These are phyloP conservation scores for Penicillium lividum DNA, from an alignment of 495 filamentous ascomycete genomes.

Conservation along the genomic window DNA sequence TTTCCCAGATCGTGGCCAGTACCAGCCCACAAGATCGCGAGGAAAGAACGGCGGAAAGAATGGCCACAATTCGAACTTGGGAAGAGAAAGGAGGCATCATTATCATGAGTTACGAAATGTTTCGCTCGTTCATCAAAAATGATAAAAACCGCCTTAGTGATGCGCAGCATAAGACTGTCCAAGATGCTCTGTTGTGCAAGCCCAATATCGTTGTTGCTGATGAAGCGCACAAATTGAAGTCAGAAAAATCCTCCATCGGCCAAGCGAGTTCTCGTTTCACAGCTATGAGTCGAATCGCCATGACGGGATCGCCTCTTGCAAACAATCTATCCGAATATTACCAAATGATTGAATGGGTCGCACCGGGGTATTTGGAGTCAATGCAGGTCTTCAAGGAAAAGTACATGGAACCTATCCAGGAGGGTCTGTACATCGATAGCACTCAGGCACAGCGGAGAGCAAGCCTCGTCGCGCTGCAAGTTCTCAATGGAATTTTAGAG, in stretches of 20 bases:
- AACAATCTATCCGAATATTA: constrained; percentile 85
- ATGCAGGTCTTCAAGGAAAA: constrained; percentile 62
- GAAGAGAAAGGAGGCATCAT: constrained; percentile 66
- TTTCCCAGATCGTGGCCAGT: constrained; percentile 21
- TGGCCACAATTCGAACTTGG: constrained; percentile 57
- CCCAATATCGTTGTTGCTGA: constrained; percentile 83
- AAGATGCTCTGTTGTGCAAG: constrained; percentile 51
- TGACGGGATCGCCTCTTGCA: constrained; percentile 84
- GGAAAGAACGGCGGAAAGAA: constrained; percentile 32
- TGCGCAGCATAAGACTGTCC: constrained; percentile 38
- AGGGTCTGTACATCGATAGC: constrained; percentile 69
- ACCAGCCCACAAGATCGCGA: no score
- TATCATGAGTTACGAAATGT: constrained; percentile 71
- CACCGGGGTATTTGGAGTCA: constrained; percentile 73
- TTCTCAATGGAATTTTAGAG: constrained; percentile 68
- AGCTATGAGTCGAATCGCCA: constrained; percentile 74
- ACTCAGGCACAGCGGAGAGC: constrained; percentile 49
- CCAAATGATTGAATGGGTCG: constrained; percentile 85
- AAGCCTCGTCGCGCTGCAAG: constrained; percentile 64
- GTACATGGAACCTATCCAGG: constrained; percentile 71
- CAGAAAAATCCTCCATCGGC: constrained; percentile 51
- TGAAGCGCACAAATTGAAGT: constrained; percentile 83
- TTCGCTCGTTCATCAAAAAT: constrained; percentile 51
- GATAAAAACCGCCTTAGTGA: constrained; percentile 31
- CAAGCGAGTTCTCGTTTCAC: constrained; percentile 55